These are phyloP conservation scores for Aspergillus sclerotialis DNA, from an alignment of 2,329 filamentous ascomycete genomes.

Conservation along the genomic window DNA sequence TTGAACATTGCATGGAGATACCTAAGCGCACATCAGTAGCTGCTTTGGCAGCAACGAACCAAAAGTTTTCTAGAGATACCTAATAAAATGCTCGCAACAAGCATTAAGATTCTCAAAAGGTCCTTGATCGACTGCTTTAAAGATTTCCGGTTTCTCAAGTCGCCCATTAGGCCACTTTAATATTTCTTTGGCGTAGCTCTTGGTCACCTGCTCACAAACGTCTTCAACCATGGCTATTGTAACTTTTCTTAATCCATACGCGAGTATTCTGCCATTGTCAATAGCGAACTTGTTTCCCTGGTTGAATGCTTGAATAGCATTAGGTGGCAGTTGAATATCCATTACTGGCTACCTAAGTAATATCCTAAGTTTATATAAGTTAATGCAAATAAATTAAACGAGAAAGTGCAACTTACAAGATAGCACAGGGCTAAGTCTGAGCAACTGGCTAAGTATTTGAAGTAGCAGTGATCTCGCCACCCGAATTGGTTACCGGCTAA, in stretches of 20 bases:
- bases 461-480: too few relatives aligned
- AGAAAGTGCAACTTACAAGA: too few relatives aligned
- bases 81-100: neutral
- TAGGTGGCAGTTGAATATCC: neutral
- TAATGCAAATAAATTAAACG: too few relatives aligned
- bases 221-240: neutral
- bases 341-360: too few relatives aligned
- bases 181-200: constrained; percentile 1
- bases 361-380: too few relatives aligned
- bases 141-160: neutral
- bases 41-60: too few relatives aligned
- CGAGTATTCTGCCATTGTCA: neutral
- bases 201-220: neutral
- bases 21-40: too few relatives aligned
- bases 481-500: too few relatives aligned
- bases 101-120: neutral
- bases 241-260: neutral
- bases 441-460: too few relatives aligned
- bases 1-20: too few relatives aligned
- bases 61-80: neutral
- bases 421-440: too few relatives aligned
- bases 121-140: neutral
- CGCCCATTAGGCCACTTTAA: neutral
- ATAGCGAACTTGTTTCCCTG: neutral
- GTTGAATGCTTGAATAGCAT: neutral